phyloP scores from a whole-genome alignment of 768 basidiomycete species.

The Serendipita sp. region DNA sequence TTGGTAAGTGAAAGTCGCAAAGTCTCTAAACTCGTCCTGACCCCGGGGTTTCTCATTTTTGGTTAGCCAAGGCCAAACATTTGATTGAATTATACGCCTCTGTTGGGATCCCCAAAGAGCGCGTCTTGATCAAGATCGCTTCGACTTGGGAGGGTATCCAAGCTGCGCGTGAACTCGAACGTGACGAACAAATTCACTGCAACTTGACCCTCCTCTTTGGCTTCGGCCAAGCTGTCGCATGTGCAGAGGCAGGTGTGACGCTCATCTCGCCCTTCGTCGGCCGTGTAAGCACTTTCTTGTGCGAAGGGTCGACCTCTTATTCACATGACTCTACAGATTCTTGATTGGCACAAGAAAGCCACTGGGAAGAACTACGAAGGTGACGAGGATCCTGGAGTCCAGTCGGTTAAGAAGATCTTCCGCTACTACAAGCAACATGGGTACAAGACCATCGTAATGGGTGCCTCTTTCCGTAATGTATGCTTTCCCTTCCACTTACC shows the following conservation, averaged over 20 bases:
- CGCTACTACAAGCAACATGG: constrained; percentile 98
- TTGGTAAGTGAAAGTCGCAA: constrained; percentile 28
- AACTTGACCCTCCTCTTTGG: constrained; percentile 98
- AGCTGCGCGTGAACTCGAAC: constrained; percentile 89
- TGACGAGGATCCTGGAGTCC: constrained; percentile 88
- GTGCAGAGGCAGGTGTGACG: constrained; percentile 95
- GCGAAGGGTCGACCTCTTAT: constrained; percentile 9
- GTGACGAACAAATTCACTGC: constrained; percentile 88
- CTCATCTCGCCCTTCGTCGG: constrained; percentile 99
- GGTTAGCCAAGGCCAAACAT: constrained; percentile 24
- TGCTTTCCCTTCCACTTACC: constrained; percentile 16
- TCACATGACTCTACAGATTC: constrained; percentile 40
- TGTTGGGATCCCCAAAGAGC: constrained; percentile 84
- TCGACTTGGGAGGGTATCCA: constrained; percentile 99
- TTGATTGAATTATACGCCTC: constrained; percentile 90
- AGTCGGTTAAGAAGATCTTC: constrained; percentile 92
- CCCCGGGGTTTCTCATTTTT: not conserved
- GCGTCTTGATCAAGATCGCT: constrained; percentile 97
- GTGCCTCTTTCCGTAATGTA: constrained; percentile 97
- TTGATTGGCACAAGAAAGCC: constrained; percentile 97
- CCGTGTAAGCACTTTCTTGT: constrained; percentile 41
- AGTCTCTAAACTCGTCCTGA: not conserved
- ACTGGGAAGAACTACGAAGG: constrained; percentile 76
- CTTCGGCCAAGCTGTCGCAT: constrained; percentile 96
- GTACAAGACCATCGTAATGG: constrained; percentile 99